Evolutionary conservation across 2,329 filamentous ascomycete species (phyloP).

Genomic region (Juglanconis oblonga): DNA sequence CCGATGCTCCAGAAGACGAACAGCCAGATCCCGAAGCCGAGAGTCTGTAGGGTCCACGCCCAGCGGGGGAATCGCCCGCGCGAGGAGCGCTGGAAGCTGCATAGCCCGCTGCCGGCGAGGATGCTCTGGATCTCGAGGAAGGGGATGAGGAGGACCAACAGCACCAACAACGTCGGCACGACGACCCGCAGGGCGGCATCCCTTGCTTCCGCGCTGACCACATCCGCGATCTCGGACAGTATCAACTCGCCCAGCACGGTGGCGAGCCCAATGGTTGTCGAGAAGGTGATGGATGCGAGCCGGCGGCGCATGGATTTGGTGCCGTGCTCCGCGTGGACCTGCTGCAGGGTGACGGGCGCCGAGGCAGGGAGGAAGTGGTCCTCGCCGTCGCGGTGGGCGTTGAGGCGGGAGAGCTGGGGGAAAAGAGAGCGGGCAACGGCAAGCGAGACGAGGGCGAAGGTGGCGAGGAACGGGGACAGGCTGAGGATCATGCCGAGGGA

Average conservation of each 20-base stretch:
- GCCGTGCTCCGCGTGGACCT: constrained; percentile 58
- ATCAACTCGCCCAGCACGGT: constrained; percentile 77
- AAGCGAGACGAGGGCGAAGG: constrained; percentile 62
- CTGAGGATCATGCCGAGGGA: constrained; percentile 51
- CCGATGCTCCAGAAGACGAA: constrained; percentile 75
- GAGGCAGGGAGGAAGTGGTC: constrained; percentile 61
- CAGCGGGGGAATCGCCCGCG: constrained; percentile 55
- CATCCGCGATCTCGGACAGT: constrained; percentile 77
- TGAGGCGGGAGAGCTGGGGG: constrained; percentile 63
- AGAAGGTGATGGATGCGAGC: constrained; percentile 65
- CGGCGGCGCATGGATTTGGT: constrained; percentile 48
- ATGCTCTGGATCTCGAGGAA: constrained; percentile 74
- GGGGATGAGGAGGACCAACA: constrained; percentile 73
- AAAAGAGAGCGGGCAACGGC: constrained; percentile 68
- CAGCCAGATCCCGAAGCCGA: constrained; percentile 67
- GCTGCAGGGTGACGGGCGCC: constrained; percentile 56
- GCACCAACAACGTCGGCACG: constrained; percentile 66
- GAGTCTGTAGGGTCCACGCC: constrained; percentile 62
- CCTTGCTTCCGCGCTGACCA: constrained; percentile 65
- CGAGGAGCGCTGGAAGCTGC: constrained; percentile 58
- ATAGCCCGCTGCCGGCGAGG: constrained; percentile 51
- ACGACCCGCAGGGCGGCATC: constrained; percentile 66
- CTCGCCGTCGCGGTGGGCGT: constrained; percentile 50
- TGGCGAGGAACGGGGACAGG: constrained; percentile 67
- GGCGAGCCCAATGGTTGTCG: constrained; percentile 72